Conservation (phyloP, 352 stramenopile genomes). For the Globisporangium mamillatum region DNA sequence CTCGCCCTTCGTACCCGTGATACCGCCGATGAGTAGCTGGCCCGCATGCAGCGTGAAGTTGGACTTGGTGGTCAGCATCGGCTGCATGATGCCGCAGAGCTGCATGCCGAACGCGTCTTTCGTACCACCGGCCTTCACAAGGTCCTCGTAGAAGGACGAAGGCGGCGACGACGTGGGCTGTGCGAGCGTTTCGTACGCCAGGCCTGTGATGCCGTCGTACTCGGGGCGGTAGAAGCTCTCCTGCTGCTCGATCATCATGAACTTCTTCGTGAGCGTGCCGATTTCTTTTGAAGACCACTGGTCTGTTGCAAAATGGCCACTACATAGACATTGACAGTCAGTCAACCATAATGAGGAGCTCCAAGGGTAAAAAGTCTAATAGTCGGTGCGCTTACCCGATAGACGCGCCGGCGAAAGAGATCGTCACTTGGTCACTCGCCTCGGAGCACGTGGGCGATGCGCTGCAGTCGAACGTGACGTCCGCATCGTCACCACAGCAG, state of each 20-base stretch:
- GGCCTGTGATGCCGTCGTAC: conserved; percentile 77
- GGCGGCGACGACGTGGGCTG: conserved; percentile 35
- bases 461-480: conserved; percentile 61
- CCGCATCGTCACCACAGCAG: conserved; percentile 50
- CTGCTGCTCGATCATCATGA: conserved; percentile 73
- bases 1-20: conserved; percentile 48
- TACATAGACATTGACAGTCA: conserved; percentile 13
- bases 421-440: conserved; percentile 23
- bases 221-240: conserved; percentile 69
- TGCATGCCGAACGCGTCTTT: conserved; percentile 70
- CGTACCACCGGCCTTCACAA: conserved; percentile 39
- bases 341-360: not conserved
- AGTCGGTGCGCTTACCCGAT: conserved; percentile 41
- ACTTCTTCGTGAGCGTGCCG: conserved; percentile 54
- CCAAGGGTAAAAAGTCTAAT: not conserved
- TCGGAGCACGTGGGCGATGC: conserved; percentile 59
- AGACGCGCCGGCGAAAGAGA: conserved; percentile 60
- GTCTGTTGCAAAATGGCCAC: conserved; percentile 69
- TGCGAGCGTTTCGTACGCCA: conserved; percentile 60
- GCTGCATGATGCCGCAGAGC: conserved; percentile 78
- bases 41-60: conserved; percentile 58
- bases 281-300: conserved; percentile 59
- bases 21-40: conserved; percentile 64
- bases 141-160: conserved; percentile 54
- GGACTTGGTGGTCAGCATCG: conserved; percentile 33